Percentiles rank a stretch among this genome's conserved stretches.
Conservation (phyloP, 1,284 basidiomycete genomes). For the Puccinia hordei region DNA sequence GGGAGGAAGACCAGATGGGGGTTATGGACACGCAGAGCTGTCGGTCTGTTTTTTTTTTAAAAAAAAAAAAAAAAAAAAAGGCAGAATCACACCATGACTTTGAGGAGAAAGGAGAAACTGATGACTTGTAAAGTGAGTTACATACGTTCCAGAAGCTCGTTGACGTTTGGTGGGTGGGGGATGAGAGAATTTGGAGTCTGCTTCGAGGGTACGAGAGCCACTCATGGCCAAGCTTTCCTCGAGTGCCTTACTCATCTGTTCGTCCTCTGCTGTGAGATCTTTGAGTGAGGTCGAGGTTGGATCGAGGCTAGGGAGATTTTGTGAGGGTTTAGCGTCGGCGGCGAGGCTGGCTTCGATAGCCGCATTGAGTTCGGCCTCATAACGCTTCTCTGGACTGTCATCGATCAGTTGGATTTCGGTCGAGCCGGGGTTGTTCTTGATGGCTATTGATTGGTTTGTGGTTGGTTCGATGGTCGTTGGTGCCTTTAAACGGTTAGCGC, state of each 20-base stretch:
- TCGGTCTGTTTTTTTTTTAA: constrained; percentile 27
- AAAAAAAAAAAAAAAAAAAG: too few species aligned
- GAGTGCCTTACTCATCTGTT: constrained; percentile 51
- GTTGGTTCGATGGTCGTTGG: neutral
- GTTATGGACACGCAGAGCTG: constrained; percentile 41
- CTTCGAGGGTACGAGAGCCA: constrained; percentile 35
- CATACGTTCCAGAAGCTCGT: constrained; percentile 33
- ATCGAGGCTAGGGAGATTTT: constrained; percentile 6
- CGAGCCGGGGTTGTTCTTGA: neutral
- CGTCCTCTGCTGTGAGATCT: constrained; percentile 40
- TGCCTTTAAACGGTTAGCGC: neutral
- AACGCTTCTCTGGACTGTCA: constrained; percentile 32
- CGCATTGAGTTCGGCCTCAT: constrained; percentile 44
- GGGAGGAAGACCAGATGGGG: constrained; percentile 50
- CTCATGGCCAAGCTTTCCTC: constrained; percentile 51
- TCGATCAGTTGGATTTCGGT: constrained; percentile 12
- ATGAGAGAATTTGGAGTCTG: constrained; percentile 29
- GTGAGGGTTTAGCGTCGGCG: constrained; percentile 19
- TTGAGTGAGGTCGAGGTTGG: constrained; percentile 10
- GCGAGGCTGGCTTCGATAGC: constrained; percentile 49
- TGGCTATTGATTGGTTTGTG: neutral
- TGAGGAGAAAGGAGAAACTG: too few species aligned
- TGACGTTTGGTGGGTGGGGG: constrained; percentile 20
- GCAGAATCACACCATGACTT: too few species aligned
- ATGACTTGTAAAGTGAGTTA: too few species aligned